Conservation (phyloP, 78 protist species). For the Chrysochromulina tobinii region DNA sequence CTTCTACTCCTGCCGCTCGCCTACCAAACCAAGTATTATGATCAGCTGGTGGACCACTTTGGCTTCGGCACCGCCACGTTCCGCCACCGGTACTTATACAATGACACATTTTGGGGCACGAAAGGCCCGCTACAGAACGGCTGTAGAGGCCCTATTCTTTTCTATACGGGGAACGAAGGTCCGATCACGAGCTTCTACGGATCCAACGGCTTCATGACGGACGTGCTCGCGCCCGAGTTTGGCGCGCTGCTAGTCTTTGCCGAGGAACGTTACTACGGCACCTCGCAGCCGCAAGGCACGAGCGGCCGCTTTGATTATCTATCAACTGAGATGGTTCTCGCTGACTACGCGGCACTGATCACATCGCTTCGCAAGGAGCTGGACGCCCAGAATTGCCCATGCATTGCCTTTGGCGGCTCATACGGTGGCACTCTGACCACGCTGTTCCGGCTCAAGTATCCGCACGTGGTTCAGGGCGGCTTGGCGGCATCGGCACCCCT, state of each 20-base stretch:
- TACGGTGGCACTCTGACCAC: slow-evolving; percentile 70
- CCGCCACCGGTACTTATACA: neutral
- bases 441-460: slow-evolving; percentile 32
- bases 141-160: slow-evolving; percentile 53
- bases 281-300: neutral
- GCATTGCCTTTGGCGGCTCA: slow-evolving; percentile 64
- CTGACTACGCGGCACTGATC: neutral
- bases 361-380: neutral
- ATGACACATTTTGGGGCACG: neutral
- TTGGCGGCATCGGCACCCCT: slow-evolving; percentile 69
- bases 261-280: neutral
- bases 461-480: slow-evolving; percentile 58
- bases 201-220: slow-evolving; percentile 70
- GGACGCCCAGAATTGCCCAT: neutral
- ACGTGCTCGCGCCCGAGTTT: neutral
- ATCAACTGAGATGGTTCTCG: neutral
- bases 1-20: too few relatives aligned
- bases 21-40: too few relatives aligned
- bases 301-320: neutral
- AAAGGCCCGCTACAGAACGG: neutral
- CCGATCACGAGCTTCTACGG: slow-evolving; percentile 61
- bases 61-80: neutral
- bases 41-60: too few relatives aligned
- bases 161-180: slow-evolving; percentile 90
- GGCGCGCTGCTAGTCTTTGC: slow-evolving; percentile 4